Percentiles rank a stretch among this genome's conserved stretches.
These are phyloP conservation scores for Sclerotinia trifoliorum DNA, from an alignment of 2,329 filamentous ascomycete genomes.

Conservation along the genomic window DNA sequence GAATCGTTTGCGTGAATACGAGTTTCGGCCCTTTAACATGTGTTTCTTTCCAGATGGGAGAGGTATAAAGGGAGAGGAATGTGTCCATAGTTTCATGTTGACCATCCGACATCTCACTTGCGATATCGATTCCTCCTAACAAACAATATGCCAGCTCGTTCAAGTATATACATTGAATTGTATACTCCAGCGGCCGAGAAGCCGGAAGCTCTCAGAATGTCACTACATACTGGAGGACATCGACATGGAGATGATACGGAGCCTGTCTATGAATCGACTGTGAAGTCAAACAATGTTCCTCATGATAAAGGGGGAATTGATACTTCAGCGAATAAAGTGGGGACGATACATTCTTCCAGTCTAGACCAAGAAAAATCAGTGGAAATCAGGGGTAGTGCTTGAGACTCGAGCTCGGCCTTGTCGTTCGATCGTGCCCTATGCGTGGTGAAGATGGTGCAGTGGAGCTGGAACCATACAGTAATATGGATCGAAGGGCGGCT, in stretches of 20 bases:
- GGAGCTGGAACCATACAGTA: not conserved
- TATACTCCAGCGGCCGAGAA: conserved; percentile 21
- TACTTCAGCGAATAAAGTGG: not conserved
- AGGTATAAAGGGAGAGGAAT: conserved; percentile 1
- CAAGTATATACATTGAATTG: conserved; percentile 19
- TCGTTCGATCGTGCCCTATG: not conserved
- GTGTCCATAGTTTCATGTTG: not conserved
- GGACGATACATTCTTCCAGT: not conserved
- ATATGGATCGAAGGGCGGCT: not conserved
- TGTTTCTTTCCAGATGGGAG: not conserved
- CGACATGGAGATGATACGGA: not conserved
- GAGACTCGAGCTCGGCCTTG: not conserved
- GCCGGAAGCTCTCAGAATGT: conserved; percentile 17
- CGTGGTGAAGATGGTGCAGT: not conserved
- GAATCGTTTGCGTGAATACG: not conserved
- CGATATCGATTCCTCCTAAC: not conserved
- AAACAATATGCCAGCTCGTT: conserved; percentile 17
- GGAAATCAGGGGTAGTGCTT: not conserved
- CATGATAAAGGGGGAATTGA: not conserved
- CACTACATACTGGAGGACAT: conserved; percentile 17
- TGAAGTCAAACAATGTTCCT: not conserved
- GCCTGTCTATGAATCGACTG: not conserved
- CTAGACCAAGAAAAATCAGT: not conserved
- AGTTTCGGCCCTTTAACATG: not conserved
- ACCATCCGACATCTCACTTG: not conserved